phyloP scores from a whole-genome alignment of 116 monocot species.

The Iris pallida region DNA sequence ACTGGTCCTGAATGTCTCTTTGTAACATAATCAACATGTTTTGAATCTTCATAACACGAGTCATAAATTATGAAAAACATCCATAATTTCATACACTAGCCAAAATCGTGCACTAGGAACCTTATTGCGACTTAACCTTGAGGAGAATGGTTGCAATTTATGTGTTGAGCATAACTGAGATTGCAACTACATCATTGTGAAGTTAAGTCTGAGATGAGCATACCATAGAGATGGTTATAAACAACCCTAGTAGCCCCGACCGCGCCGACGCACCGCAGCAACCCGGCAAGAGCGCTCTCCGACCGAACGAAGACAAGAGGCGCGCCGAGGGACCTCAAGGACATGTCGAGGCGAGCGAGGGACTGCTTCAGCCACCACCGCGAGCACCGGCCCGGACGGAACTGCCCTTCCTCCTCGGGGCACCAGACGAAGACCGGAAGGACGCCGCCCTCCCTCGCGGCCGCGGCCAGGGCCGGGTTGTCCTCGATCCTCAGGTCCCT shows the following conservation, averaged over 20 bases:
- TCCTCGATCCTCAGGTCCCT: conserved; percentile 92
- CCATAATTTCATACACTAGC: no score
- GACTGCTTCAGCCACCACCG: conserved; percentile 95
- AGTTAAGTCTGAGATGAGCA: background rate
- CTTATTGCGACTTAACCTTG: no score
- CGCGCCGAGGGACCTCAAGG: conserved; percentile 55
- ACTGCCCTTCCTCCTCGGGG: conserved; percentile 65
- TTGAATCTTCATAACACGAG: no score
- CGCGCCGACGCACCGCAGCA: conserved; percentile 51
- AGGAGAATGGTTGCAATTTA: no score
- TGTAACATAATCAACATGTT: no score
- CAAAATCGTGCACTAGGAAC: no score
- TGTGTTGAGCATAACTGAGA: no score
- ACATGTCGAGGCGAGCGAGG: conserved; percentile 46
- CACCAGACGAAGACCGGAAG: conserved; percentile 90
- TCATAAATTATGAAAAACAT: no score
- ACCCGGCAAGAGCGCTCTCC: conserved; percentile 60
- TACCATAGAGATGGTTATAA: conserved; percentile 80
- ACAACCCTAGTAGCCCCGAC: conserved; percentile 63
- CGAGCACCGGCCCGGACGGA: conserved; percentile 76
- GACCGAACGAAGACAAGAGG: conserved; percentile 49
- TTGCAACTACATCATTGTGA: no score
- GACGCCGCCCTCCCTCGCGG: conserved; percentile 42
- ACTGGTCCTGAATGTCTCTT: no score
- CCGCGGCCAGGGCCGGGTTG: conserved; percentile 66